Conservation (phyloP, 805 yeast genomes). For the Ogataea sp. region DNA sequence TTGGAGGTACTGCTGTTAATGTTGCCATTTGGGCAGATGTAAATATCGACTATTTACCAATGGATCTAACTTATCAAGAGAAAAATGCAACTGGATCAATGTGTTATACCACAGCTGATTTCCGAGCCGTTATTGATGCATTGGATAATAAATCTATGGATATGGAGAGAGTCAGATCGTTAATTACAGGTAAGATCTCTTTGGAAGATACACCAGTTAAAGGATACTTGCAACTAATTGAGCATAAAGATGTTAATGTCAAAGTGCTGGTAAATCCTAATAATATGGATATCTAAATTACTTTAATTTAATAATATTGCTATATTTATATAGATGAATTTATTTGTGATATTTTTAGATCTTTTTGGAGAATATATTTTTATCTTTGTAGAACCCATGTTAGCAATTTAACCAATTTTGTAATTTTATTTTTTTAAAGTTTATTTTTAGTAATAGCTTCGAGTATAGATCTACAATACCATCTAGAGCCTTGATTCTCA, state of each 20-base stretch:
- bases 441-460: too few species aligned
- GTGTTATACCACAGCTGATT: constrained; percentile 51
- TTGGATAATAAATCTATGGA: constrained; percentile 38
- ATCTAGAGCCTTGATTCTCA: too few species aligned
- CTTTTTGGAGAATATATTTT: too few species aligned
- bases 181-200: constrained; percentile 47
- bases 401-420: too few species aligned
- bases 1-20: constrained; percentile 52
- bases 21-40: constrained; percentile 58
- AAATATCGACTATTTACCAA: constrained; percentile 42
- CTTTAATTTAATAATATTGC: too few species aligned
- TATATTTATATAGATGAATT: too few species aligned
- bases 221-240: constrained; percentile 43
- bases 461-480: too few species aligned
- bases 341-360: too few species aligned
- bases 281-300: too few species aligned
- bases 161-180: constrained; percentile 31
- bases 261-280: constrained; percentile 44
- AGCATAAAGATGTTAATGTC: constrained; percentile 47
- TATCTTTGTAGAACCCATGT: too few species aligned
- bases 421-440: too few species aligned
- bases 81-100: constrained; percentile 52
- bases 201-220: constrained; percentile 43
- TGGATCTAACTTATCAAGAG: constrained; percentile 48
- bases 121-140: constrained; percentile 46